A percentile compares a stretch with the other conserved stretches of the same genome.
phyloP scores from a whole-genome alignment of 805 yeast species.

The Saccharomycopsis vini region DNA sequence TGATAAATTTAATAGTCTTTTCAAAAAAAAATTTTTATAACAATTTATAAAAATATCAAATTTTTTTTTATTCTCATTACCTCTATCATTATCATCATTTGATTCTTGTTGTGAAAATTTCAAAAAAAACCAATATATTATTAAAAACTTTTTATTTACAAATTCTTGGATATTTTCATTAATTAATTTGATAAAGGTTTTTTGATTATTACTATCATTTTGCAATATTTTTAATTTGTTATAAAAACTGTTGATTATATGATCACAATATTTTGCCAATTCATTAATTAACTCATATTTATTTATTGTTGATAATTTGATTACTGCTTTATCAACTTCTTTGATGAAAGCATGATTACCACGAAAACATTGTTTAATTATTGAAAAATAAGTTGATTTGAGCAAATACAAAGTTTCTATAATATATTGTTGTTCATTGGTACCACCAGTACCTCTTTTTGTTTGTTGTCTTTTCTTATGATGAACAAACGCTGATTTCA shows the following conservation, averaged over 20 bases:
- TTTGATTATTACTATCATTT: not conserved
- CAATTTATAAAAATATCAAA: constrained; percentile 7
- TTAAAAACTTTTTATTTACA: not conserved
- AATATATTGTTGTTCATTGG: too few species aligned
- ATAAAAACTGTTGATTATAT: not conserved
- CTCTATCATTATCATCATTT: too few species aligned
- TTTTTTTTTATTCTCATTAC: too few species aligned
- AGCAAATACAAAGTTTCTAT: not conserved
- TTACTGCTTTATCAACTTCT: not conserved
- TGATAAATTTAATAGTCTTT: constrained; percentile 6
- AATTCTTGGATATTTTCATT: not conserved
- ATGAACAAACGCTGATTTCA: not conserved
- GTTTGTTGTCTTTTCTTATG: not conserved
- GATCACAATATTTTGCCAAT: constrained; percentile 14
- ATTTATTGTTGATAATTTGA: constrained; percentile 4
- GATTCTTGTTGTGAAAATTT: not conserved
- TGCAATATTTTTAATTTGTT: not conserved
- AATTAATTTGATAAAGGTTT: not conserved
- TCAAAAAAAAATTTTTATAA: constrained; percentile 11
- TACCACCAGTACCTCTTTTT: not conserved
- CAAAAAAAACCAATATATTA: constrained; percentile 9
- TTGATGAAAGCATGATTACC: not conserved
- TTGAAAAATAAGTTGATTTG: not conserved
- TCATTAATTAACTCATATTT: constrained; percentile 12
- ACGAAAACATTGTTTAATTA: not conserved